Evolutionary conservation across 2,329 filamentous ascomycete genomes (phyloP), one percentile per base, ranked within the genome.

Genomic region (Penicillium olsonii): DNA sequence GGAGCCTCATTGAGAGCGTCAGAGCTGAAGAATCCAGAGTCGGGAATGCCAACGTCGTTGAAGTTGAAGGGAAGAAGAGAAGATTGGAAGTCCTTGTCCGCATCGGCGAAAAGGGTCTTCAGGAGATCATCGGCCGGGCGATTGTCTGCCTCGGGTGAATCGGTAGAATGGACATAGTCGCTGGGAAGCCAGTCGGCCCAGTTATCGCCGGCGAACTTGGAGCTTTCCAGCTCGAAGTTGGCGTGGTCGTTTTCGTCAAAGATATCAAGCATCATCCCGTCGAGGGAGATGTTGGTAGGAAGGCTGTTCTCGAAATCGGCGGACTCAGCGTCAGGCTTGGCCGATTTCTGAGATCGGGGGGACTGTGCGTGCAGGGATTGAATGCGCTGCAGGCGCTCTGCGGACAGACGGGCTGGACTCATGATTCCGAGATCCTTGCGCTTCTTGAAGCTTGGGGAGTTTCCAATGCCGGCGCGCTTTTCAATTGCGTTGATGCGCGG

Each of bases 401-500:
- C 63, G 22, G 64, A 64, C 17, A 68, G 55, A 26, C 61, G 68
- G 33, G 69, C 64, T 6, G 69, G 63, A 4, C 62, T 61, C 17
- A 57, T 46, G 12, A 60, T 50, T 9, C 44, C 48, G 12, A 45
- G 46, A n/a, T 62, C 59, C 41, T 59, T 65, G 37, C 59, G 60
- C 20, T 53, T 51, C 35, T 50, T 60, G 38, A 61, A 54, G 18
- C 63, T 69, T 37, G 69, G 69, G 4, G 70, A 73, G 27, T 63
- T 60, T 45, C 55, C 60, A 60, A 66, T 76, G 49, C 70, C 61
- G 54, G 68, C 75, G 24, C 67, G 61, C 42, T 67, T 69, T 38
- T 72, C 67, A 11, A 59, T 58, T 18, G 53, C 46, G 61, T 69
- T 78, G 62, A 48, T 70, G 56, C 59, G 75, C 54, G 56, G 85